Evolutionary conservation across 1,284 basidiomycete genomes (phyloP), one percentile per base, ranked within the genome.

Genomic region (Puccinia novopanici): DNA sequence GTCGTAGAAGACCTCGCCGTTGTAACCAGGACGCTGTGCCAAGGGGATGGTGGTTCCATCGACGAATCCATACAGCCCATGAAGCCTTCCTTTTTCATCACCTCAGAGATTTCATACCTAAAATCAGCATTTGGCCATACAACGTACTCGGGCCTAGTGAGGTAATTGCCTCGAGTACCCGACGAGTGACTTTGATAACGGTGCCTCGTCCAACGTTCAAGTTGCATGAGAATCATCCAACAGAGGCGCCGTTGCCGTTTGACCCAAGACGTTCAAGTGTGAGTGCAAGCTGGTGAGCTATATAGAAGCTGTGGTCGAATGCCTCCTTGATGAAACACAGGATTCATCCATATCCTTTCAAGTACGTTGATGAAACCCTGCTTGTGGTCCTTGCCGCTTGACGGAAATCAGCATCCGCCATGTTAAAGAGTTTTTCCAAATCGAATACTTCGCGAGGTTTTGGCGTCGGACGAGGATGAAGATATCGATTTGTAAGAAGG

Each of bases 221-320:
- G 40, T 59, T 63, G 40, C 45, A 2, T 0, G 57, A 75, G 48
- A 75, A 63, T 3, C 42, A 13, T 4, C 54, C 57, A 24, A 75
- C 30, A 12, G 57, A 75, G 2, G 73, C 73, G 13, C 17, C 54
- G 40, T 75, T 63, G 0, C 57, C 73, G 50, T 75, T 75, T 27
- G 55, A 61, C 9, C 73, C 55, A 37, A 75, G 72, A 4, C 40
- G 54, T 37, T 75, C 72, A 22, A 75, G 22, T 10, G 72, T 75
- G 24, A 75, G 19, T 24, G 54, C 73, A 2, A 75, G 73, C 50
- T 75, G 73, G 57, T 75, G 73, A 27, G 73, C 22, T 12, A 75
- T 45, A 10, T n/a, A 57, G 59, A 3, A 63, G 34, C 42, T 75
- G 73, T 9, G 54, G 73, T 37, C 52, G 6, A 40, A 57, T 54